Conservation (phyloP, 306 rosid genomes). For the Castanospermum australe region DNA sequence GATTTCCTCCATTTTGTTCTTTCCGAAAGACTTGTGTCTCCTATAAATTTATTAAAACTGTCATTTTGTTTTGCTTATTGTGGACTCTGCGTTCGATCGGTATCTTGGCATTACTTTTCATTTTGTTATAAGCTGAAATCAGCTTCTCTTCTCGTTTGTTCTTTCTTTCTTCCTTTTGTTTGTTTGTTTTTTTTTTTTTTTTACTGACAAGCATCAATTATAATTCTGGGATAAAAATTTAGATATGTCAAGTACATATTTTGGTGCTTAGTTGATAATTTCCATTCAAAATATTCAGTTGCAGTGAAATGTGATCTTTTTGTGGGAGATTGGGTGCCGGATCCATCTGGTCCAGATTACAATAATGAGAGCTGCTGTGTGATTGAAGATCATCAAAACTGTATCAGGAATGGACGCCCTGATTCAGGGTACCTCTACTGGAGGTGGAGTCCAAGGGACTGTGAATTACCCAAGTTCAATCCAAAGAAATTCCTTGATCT, state of each 20-base stretch:
- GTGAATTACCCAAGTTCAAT: constrained; percentile 61
- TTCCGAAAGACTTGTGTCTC: background rate
- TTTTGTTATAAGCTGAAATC: background rate
- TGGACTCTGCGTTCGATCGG: background rate
- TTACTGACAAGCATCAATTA: background rate
- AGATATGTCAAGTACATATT: background rate
- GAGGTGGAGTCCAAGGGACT: constrained; percentile 76
- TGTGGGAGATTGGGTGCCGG: constrained; percentile 77
- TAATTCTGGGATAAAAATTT: background rate
- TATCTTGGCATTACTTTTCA: background rate
- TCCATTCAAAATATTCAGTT: background rate
- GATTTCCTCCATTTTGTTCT: background rate
- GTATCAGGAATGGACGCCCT: constrained; percentile 79
- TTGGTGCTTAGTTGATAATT: background rate
- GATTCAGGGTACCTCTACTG: constrained; percentile 71
- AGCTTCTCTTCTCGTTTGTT: background rate
- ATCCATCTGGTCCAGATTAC: constrained; percentile 60
- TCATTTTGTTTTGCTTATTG: too few species aligned
- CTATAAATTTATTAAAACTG: background rate
- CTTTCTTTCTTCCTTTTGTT: background rate
- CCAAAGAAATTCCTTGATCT: constrained; percentile 56
- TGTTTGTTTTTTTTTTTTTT: background rate
- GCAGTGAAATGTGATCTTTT: constrained; percentile 66
- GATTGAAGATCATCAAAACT: constrained; percentile 76
- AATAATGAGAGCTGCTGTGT: constrained; percentile 68